Percentiles rank a stretch among this genome's conserved stretches.
These are phyloP conservation scores for Saccharomyces eubayanus DNA, from an alignment of 805 yeast genomes.

Conservation along the genomic window DNA sequence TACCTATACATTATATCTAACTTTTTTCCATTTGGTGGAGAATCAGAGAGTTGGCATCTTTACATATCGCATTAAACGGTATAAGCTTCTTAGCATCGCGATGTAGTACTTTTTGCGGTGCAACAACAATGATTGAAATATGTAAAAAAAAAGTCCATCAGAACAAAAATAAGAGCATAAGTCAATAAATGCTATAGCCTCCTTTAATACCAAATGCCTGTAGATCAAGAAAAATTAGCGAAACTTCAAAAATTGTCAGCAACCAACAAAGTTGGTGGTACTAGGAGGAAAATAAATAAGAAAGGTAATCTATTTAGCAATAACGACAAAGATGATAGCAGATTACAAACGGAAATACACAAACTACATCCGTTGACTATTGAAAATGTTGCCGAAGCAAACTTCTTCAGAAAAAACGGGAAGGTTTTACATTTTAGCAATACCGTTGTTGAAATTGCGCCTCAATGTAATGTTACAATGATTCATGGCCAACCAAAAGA, in stretches of 20 bases:
- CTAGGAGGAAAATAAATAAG: slow-evolving; percentile 91
- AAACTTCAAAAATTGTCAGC: slow-evolving; percentile 73
- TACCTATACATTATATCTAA: background rate
- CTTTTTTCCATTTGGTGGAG: background rate
- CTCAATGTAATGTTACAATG: slow-evolving; percentile 83
- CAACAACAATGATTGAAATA: background rate
- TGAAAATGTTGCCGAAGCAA: slow-evolving; percentile 90
- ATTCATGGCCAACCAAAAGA: slow-evolving; percentile 93
- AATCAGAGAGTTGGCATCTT: background rate
- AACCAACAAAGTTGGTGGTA: slow-evolving; percentile 72
- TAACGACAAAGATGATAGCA: slow-evolving; percentile 78
- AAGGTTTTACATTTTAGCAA: slow-evolving; percentile 91
- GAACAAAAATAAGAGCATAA: background rate
- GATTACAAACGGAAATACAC: slow-evolving; percentile 81
- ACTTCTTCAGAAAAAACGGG: slow-evolving; percentile 94
- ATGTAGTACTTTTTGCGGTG: background rate
- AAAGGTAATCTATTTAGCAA: slow-evolving; percentile 37
- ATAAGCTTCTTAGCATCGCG: slow-evolving; percentile 1
- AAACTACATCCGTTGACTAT: slow-evolving; percentile 84
- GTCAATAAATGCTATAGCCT: background rate
- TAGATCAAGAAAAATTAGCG: slow-evolving; percentile 91
- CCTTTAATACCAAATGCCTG: slow-evolving; percentile 45
- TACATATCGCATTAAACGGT: slow-evolving; percentile 1
- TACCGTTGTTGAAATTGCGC: slow-evolving; percentile 92
- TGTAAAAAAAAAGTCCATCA: background rate